Base-by-base conservation (phyloP, 78 protist genomes). In the Emiliania huxleyi region DNA sequence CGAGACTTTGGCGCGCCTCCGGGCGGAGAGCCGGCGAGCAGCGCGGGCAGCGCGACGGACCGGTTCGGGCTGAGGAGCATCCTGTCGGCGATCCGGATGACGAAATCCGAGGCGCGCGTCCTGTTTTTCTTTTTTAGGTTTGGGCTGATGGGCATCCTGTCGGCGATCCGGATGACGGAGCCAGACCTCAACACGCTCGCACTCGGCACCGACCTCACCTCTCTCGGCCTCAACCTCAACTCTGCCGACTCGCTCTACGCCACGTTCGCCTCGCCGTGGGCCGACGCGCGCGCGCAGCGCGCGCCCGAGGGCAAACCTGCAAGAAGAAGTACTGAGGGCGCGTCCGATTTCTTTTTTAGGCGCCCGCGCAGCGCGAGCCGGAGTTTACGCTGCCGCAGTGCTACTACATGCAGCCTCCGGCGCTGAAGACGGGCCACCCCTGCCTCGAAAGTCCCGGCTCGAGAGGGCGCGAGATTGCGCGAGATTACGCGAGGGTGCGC, bases 61-160 rank as follows among this genome's bases (percentile, higher is more conserved):
- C 45, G n/a, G n/a, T n/a, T n/a, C n/a, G 98, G 99, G 0, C 75
- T 98, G 93, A 42, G 96, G 92, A 98, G 99, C 33, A 77, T 98
- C 84, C 52, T 97, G 69, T 85, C 89, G 35, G 97, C 97, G 29
- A 95, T 97, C 40, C 88, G 96, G 44, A 96, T 96, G 96, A 91
- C 94, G 33, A 96, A 98, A 52, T 93, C 90, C 21, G 98, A 97
- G 84, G n/a, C 46, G 89, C 40, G 4, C n/a, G 44, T 29, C 33
- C 18, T 42, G 69, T 25, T n/a, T 0, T 33, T n/a, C n/a, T n/a
- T n/a, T n/a, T n/a, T n/a, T n/a, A n/a, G n/a, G n/a, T n/a, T n/a
- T n/a, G 98, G 99, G 0, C 75, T 98, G 93, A 42, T 97, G 92
- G 99, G 99, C 33, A 77, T 98, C 84, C 52, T 97, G 69, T 85